Base-by-base conservation (phyloP, 345 rosid species). In the Melastoma malabathricum region DNA sequence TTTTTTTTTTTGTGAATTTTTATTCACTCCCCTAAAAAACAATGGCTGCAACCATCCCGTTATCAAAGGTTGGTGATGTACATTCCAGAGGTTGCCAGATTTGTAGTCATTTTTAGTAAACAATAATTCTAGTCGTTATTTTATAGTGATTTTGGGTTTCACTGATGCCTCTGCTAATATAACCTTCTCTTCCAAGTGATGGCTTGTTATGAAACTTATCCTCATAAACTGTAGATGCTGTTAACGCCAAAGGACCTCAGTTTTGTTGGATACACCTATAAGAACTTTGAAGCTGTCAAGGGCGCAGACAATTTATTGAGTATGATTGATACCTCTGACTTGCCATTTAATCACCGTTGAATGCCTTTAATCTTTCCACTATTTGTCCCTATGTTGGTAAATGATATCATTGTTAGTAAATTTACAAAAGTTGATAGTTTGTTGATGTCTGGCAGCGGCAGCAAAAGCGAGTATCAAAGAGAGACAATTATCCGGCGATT, bases 221-320 rank as follows among this genome's bases (percentile, higher is more conserved):
- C 39, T 59, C 13, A 10, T 63, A 20, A 14, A 19, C 43, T 61
- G 17, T 81, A 89, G 97, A 73, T 56, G 52, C 56, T 64, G 55
- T 60, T 75, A 64, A 73, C 75, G 50, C 73, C 87, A 22, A 63
- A 89, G 70, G 86, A 81, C 56, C 77, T 83, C 62, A 80, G 72
- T 67, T 89, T 89, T 54, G 97, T 86, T 58, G 97, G 97, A 20
- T 89, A 89, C 56, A 86, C 96, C 13, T 86, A 83, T 76, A 89
- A 77, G 79, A 86, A 89, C 63, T 61, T 61, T 49, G 65, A 61
- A 31, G 97, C 93, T 20, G 73, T 89, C 44, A 87, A 81, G 71
- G 82, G 80, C 23, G 58, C 72, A 17, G 73, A 58, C 45, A 77
- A 59, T 55, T 68, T 68, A 39, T 62, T 70, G 60, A 94, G 94